Conservation (phyloP, 495 filamentous ascomycete genomes). For the Penicillium fimorum region DNA sequence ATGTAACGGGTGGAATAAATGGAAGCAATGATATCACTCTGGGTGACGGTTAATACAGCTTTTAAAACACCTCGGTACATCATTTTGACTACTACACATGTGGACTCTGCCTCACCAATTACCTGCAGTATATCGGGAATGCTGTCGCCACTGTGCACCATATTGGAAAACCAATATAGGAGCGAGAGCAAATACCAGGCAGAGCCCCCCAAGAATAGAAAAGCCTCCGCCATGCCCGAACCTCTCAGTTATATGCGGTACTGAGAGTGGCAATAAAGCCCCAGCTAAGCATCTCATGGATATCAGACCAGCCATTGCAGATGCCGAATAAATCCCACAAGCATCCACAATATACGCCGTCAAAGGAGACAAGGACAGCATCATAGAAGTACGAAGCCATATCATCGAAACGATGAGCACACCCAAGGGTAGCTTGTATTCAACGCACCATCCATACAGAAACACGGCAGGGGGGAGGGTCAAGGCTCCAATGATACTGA, state of each 20-base stretch:
- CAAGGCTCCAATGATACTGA: constrained; percentile 1
- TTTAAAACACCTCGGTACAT: too few species aligned
- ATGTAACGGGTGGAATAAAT: too few species aligned
- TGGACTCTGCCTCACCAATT: not conserved
- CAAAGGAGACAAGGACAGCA: not conserved
- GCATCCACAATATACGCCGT: constrained; percentile 4
- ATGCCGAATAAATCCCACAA: constrained; percentile 1
- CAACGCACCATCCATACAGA: constrained; percentile 1
- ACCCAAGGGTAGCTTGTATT: not conserved
- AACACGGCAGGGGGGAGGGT: not conserved
- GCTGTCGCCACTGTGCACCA: constrained; percentile 1
- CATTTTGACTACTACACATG: too few species aligned
- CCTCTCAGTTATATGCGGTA: not conserved
- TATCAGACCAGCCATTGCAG: constrained; percentile 1
- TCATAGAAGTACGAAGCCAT: constrained; percentile 2
- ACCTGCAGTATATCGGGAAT: not conserved
- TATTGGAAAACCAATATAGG: not conserved
- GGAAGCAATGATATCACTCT: too few species aligned
- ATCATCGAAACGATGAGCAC: not conserved
- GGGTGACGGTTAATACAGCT: too few species aligned
- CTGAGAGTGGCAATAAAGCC: not conserved
- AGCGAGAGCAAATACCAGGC: not conserved
- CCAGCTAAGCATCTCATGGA: not conserved
- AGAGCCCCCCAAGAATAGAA: not conserved
- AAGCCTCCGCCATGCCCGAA: not conserved